Evolutionary conservation across 768 basidiomycete species (phyloP).

Genomic region (Mycena belliarum): DNA sequence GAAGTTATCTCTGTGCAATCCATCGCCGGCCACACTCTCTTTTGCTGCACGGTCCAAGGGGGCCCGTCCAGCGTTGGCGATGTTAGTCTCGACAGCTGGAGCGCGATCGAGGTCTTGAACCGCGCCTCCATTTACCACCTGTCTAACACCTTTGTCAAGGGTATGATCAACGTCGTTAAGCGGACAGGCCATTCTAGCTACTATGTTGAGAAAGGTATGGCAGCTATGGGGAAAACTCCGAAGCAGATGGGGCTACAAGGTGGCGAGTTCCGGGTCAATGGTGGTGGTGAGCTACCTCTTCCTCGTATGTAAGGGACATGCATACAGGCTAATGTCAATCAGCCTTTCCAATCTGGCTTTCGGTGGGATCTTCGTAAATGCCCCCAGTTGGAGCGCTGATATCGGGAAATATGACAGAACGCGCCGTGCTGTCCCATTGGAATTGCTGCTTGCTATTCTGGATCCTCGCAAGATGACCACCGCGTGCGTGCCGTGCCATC

Average conservation of each 20-base stretch:
- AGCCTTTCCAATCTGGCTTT: slow-evolving; percentile 88
- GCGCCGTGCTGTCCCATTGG: slow-evolving; percentile 84
- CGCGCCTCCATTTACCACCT: background rate
- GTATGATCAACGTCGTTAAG: slow-evolving; percentile 77
- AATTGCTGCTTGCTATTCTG: slow-evolving; percentile 76
- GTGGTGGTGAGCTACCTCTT: slow-evolving; percentile 63
- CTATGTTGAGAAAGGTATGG: slow-evolving; percentile 87
- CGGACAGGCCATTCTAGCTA: slow-evolving; percentile 83
- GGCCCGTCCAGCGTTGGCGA: slow-evolving; percentile 67
- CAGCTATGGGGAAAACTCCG: slow-evolving; percentile 77
- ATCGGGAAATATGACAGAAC: slow-evolving; percentile 45
- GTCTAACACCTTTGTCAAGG: slow-evolving; percentile 48
- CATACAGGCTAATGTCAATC: background rate
- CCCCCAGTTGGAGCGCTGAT: background rate
- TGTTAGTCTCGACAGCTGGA: slow-evolving; percentile 81
- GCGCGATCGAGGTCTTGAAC: slow-evolving; percentile 8
- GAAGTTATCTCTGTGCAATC: slow-evolving; percentile 79
- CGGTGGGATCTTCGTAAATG: slow-evolving; percentile 47
- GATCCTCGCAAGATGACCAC: slow-evolving; percentile 80
- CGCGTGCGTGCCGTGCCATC: slow-evolving; percentile 47
- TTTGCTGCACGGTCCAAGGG: slow-evolving; percentile 87
- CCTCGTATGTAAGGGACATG: background rate
- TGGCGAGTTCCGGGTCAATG: slow-evolving; percentile 51
- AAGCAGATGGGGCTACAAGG: slow-evolving; percentile 70
- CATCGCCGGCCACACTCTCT: slow-evolving; percentile 75